Percentiles rank a stretch among this genome's conserved stretches.
phyloP scores from a whole-genome alignment of 495 filamentous ascomycete genomes.

The Gamarada debralockiae region DNA sequence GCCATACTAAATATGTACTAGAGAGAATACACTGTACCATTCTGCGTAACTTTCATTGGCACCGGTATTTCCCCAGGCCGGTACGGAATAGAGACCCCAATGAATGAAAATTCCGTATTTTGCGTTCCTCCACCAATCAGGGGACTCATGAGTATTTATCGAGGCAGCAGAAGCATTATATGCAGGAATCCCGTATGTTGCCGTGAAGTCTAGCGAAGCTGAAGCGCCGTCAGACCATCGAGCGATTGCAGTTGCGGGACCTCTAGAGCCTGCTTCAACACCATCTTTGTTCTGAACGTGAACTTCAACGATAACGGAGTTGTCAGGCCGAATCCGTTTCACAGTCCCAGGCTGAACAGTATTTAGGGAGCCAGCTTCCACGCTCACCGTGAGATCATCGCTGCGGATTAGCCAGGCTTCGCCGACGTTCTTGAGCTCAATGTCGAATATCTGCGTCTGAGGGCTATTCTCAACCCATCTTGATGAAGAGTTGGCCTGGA shows the following conservation, averaged over 20 bases:
- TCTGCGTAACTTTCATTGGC: conserved; percentile 39
- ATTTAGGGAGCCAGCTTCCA: background rate
- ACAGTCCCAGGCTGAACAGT: background rate
- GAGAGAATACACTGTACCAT: conserved; percentile 26
- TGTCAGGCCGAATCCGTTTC: background rate
- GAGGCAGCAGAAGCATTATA: background rate
- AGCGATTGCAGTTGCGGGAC: background rate
- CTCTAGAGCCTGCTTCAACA: background rate
- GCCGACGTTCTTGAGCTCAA: too few relatives aligned
- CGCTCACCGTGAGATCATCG: background rate
- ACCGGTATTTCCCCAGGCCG: conserved; percentile 38
- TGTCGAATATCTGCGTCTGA: too few relatives aligned
- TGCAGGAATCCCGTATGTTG: background rate
- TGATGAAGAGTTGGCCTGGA: too few relatives aligned
- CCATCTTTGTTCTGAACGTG: background rate
- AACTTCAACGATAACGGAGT: background rate
- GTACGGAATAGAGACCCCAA: conserved; percentile 42
- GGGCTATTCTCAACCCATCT: too few relatives aligned
- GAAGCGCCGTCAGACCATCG: background rate
- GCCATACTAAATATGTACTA: background rate
- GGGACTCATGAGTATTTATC: conserved; percentile 30
- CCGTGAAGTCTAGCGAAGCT: background rate
- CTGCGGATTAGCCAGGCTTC: too few relatives aligned
- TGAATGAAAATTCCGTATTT: conserved; percentile 47
- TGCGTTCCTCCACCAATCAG: conserved; percentile 38